Evolutionary conservation across 2,329 filamentous ascomycete genomes (phyloP).

Genomic region (Huntiella bhutanensis): DNA sequence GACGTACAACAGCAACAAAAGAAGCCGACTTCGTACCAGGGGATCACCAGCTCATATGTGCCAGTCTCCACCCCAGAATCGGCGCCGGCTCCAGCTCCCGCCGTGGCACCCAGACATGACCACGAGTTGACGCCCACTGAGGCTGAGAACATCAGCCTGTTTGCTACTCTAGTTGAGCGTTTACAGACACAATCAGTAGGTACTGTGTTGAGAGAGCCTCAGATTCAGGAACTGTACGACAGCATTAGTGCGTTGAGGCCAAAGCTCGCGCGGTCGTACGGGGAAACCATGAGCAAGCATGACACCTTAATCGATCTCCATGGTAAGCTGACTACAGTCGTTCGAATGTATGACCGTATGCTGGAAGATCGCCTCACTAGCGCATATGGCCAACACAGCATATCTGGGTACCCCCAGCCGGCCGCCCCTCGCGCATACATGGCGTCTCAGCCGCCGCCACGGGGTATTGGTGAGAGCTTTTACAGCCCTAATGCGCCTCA

Average conservation of each 20-base stretch:
- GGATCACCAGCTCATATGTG: too few relatives aligned
- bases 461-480: conserved; percentile 50
- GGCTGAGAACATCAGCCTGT: conserved; percentile 93
- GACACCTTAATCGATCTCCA: conserved; percentile 88
- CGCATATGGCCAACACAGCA: conserved; percentile 67
- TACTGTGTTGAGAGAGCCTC: conserved; percentile 87
- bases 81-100: conserved; percentile 21
- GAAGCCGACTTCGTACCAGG: conserved; percentile 47
- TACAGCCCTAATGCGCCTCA: conserved; percentile 38
- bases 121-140: conserved; percentile 88
- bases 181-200: conserved; percentile 88
- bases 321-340: conserved; percentile 85
- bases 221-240: conserved; percentile 95
- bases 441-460: conserved; percentile 28
- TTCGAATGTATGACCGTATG: conserved; percentile 96
- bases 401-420: conserved; percentile 38
- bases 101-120: conserved; percentile 60
- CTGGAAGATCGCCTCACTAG: conserved; percentile 85
- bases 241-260: conserved; percentile 86
- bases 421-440: conserved; percentile 32
- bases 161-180: conserved; percentile 82
- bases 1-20: conserved; percentile 99
- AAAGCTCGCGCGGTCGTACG: conserved; percentile 86
- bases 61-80: conserved; percentile 16
- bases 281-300: conserved; percentile 99